Conservation (phyloP, 306 rosid genomes). For the Quercus suber region DNA sequence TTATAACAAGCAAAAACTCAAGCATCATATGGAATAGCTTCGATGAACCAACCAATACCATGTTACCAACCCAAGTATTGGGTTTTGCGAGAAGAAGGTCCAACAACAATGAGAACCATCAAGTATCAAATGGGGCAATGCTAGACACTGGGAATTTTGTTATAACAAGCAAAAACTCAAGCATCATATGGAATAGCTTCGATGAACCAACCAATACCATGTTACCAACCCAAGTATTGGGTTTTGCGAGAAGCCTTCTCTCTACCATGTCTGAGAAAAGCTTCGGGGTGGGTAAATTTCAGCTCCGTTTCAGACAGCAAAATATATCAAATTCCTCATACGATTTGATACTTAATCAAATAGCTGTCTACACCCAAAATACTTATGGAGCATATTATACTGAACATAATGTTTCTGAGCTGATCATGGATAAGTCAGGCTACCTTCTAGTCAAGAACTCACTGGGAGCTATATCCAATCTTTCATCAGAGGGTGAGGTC, state of each 20-base stretch:
- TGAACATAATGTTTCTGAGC: background rate
- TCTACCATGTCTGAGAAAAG: background rate
- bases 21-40: background rate
- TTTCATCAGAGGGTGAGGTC: background rate
- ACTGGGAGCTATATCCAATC: background rate
- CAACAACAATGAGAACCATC: background rate
- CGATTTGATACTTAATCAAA: background rate
- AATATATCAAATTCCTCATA: background rate
- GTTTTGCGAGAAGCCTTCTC: background rate
- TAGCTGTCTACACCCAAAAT: background rate
- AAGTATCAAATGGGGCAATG: background rate
- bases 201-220: background rate
- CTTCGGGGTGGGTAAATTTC: background rate
- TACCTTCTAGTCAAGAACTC: too few species aligned
- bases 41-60: background rate
- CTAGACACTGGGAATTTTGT: background rate
- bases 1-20: background rate
- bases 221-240: conserved; percentile 1
- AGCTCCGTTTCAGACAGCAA: background rate
- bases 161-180: background rate
- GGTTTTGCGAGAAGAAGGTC: background rate
- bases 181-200: background rate
- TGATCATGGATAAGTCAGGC: background rate
- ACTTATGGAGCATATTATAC: background rate
- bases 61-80: conserved; percentile 2